Percentiles rank a stretch among this genome's conserved stretches.
These are phyloP conservation scores for Pouteria glomerata DNA, from an alignment of 148 eudicot species.

Conservation along the genomic window DNA sequence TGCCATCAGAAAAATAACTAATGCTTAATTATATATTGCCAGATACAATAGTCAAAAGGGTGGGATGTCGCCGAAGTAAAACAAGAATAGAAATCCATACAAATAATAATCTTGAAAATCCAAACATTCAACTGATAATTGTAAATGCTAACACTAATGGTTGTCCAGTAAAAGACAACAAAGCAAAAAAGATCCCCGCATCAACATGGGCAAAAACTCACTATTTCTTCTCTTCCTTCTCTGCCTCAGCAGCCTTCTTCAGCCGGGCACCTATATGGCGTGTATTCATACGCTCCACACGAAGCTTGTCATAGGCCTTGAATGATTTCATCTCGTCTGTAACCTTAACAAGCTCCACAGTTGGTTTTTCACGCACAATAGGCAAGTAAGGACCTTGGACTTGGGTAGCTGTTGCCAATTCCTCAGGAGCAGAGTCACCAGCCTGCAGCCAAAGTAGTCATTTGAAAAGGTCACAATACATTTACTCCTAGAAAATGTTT, in stretches of 20 bases:
- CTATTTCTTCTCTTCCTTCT: constrained; percentile 56
- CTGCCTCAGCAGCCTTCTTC: constrained; percentile 62
- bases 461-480: background rate
- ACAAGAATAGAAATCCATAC: background rate
- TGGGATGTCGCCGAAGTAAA: too few species aligned
- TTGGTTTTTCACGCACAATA: constrained; percentile 26
- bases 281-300: constrained; percentile 45
- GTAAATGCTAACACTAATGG: background rate
- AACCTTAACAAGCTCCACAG: constrained; percentile 49
- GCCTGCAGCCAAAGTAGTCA: constrained; percentile 25
- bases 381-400: constrained; percentile 48
- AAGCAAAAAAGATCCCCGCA: background rate
- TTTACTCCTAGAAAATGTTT: background rate
- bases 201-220: background rate
- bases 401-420: constrained; percentile 51
- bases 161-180: background rate
- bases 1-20: too few species aligned
- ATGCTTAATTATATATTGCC: too few species aligned
- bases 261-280: constrained; percentile 45
- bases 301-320: constrained; percentile 49
- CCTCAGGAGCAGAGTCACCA: constrained; percentile 60
- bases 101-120: background rate
- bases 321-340: constrained; percentile 45
- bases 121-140: background rate
- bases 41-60: too few species aligned